Evolutionary conservation across 2,329 filamentous ascomycete genomes (phyloP).

Genomic region (Venturia carpophila): DNA sequence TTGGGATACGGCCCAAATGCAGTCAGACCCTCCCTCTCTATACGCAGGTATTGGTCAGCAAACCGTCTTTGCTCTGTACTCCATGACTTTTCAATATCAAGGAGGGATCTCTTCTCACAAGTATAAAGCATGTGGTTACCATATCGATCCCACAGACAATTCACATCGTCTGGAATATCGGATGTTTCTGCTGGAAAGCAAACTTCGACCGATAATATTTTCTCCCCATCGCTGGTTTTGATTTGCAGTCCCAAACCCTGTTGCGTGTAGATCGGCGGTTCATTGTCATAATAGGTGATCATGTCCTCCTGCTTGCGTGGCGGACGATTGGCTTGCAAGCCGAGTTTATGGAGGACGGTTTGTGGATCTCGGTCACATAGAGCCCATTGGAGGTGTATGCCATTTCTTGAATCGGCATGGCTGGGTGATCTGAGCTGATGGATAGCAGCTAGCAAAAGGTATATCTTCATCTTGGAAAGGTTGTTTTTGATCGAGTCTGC

Average conservation of each 20-base stretch:
- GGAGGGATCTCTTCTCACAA: not conserved
- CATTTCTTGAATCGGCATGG: not conserved
- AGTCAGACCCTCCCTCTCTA: not conserved
- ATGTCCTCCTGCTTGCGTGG: not conserved
- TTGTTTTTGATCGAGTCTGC: not conserved
- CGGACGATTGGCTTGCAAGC: not conserved
- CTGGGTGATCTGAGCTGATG: not conserved
- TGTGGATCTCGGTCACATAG: not conserved
- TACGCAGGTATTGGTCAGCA: not conserved
- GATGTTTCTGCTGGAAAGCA: not conserved
- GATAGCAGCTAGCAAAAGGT: not conserved
- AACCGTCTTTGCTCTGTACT: not conserved
- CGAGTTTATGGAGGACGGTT: not conserved
- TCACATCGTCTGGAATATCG: not conserved
- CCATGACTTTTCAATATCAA: not conserved
- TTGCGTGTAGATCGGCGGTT: not conserved
- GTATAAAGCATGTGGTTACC: not conserved
- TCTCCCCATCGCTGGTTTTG: not conserved
- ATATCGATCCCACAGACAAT: slow-evolving; percentile 4
- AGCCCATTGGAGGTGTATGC: not conserved
- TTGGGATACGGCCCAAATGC: slow-evolving; percentile 1
- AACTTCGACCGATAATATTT: not conserved
- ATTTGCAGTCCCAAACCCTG: not conserved
- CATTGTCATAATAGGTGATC: not conserved
- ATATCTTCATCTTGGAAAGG: not conserved